These are phyloP conservation scores for Lobulomyces angularis DNA, from an alignment of 192 early-diverging fungal species.

Conservation along the genomic window DNA sequence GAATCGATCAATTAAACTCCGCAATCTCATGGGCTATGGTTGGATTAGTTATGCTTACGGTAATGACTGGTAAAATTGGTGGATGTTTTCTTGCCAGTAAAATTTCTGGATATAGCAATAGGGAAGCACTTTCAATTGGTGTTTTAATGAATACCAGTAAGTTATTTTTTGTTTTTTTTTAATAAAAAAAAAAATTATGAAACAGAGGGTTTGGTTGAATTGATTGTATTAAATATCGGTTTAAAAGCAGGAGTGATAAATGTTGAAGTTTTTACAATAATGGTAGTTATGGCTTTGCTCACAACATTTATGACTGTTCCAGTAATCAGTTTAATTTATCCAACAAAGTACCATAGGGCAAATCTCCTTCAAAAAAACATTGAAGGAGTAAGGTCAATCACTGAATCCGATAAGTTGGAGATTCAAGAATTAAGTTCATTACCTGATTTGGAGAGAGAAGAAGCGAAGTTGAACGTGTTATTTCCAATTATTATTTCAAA, in stretches of 20 bases:
- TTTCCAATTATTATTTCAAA: too few species aligned
- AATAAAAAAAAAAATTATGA: conserved; percentile 5
- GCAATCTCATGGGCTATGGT: conserved; percentile 59
- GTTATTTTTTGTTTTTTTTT: too few species aligned
- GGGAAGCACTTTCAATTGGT: conserved; percentile 65
- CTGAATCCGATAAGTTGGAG: too few species aligned
- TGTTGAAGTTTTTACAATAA: conserved; percentile 38
- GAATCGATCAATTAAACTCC: conserved; percentile 52
- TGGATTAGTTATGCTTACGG: conserved; percentile 53
- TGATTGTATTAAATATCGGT: conserved; percentile 78
- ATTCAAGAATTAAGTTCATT: too few species aligned
- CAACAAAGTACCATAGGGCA: conserved; percentile 45
- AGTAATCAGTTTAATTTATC: conserved; percentile 47
- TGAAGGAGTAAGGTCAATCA: too few species aligned
- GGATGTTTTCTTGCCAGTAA: conserved; percentile 55
- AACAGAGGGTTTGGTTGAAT: conserved; percentile 63
- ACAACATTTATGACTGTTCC: conserved; percentile 69
- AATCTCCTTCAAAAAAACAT: too few species aligned
- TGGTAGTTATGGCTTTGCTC: conserved; percentile 57
- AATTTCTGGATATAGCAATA: conserved; percentile 50
- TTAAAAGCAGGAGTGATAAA: conserved; percentile 63
- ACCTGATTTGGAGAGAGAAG: too few species aligned
- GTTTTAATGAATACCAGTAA: conserved; percentile 81
- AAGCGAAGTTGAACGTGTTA: too few species aligned
- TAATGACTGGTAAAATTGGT: conserved; percentile 63